Evolutionary conservation across 257 asterid species (phyloP).

Genomic region (Solanum medicagineum): DNA sequence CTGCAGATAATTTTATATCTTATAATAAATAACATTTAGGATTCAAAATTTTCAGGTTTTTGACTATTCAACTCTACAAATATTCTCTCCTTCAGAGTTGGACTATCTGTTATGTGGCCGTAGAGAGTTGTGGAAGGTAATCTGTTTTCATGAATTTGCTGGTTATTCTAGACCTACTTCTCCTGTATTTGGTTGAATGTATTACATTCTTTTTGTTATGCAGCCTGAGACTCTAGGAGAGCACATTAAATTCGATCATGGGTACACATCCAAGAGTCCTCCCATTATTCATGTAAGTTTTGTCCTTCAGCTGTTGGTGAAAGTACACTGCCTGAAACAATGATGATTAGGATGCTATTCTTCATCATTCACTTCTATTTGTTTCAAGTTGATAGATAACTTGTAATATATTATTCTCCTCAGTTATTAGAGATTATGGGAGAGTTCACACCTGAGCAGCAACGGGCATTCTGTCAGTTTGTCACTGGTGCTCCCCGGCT

Average conservation of each 20-base stretch:
- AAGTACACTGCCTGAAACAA: background rate
- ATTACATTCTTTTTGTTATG: slow-evolving; percentile 6
- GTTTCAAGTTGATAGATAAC: background rate
- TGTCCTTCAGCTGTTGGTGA: background rate
- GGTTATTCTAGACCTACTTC: background rate
- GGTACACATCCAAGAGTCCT: slow-evolving; percentile 92
- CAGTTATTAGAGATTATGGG: slow-evolving; percentile 96
- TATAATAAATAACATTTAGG: background rate
- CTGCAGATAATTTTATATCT: background rate
- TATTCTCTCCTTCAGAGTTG: slow-evolving; percentile 82
- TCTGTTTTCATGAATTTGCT: background rate
- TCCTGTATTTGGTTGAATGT: background rate
- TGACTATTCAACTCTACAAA: slow-evolving; percentile 72
- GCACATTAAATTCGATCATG: slow-evolving; percentile 95
- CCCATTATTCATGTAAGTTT: slow-evolving; percentile 55
- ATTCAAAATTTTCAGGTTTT: slow-evolving; percentile 47
- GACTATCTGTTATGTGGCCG: slow-evolving; percentile 92
- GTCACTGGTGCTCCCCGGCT: slow-evolving; percentile 99
- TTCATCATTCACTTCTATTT: background rate
- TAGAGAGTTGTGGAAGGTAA: slow-evolving; percentile 92
- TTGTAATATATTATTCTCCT: background rate
- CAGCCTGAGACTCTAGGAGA: slow-evolving; percentile 84
- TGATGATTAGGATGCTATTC: background rate
- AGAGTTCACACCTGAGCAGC: slow-evolving; percentile 84
- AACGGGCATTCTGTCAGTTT: slow-evolving; percentile 91